Base-by-base conservation (phyloP, 2,329 filamentous ascomycete species). In the Hypoxylon rubiginosum region DNA sequence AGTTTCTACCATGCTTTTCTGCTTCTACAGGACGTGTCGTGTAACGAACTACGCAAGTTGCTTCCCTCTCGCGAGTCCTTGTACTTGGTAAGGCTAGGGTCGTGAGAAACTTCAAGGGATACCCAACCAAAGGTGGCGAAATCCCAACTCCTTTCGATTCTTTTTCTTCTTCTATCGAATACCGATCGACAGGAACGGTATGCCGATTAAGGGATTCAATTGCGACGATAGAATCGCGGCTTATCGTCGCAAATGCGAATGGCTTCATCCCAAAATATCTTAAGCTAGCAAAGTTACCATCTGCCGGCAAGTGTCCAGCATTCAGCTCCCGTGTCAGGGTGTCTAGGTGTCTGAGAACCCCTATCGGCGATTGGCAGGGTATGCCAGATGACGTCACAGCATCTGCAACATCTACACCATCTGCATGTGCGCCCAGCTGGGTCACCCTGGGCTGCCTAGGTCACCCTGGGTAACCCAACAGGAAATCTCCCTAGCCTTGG, bases 361-460 rank as follows among this genome's bases (percentile, higher is more conserved):
- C 56, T 55, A 66, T 62, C 56, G 46, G 62, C 54, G 50, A 49
- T 36, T 62, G 48, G 34, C 15, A 28, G 36, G 46, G 17, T 36
- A 65, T 67, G 65, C 45, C 34, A 24, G 32, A 62, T 70, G 67
- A 70, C 67, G 67, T 70, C 67, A 70, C 56, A 54, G 51, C 64
- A 67, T 67, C 66, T 67, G 66, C 57, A 54, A 46, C 64, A 67
- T 67, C 66, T 67, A 63, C 57, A 62, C 63, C 63, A 61, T 69
- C 66, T 69, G 66, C 58, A 67, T 67, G 64, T 67, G 67, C 64
- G 65, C 67, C 61, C 58, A 69, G 67, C 61, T 58, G 55, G 64
- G 49, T 51, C 63, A 36, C 32, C 32, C 32, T n/a, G 13, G 9
- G 8, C 32, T 2, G 13, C 32, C 32, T 9, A 13, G 10, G 8